These are phyloP conservation scores for Candida glucosophila DNA, from an alignment of 1,139 yeast species.

Conservation along the genomic window DNA sequence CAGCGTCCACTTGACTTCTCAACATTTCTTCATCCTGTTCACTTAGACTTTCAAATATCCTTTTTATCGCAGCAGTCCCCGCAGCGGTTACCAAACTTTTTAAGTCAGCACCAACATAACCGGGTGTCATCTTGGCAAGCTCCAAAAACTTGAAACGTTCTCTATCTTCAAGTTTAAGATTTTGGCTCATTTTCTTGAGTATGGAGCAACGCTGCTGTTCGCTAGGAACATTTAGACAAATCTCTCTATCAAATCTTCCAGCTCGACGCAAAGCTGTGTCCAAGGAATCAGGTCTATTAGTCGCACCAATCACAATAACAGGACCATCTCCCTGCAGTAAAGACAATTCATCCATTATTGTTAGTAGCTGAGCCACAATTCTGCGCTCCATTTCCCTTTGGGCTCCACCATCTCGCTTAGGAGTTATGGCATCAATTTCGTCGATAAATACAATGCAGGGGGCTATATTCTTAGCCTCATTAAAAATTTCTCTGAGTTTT, in stretches of 20 bases:
- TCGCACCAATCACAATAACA: constrained; percentile 49
- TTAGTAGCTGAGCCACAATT: constrained; percentile 88
- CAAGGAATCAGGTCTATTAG: constrained; percentile 41
- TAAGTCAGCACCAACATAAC: constrained; percentile 96
- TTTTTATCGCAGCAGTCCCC: constrained; percentile 87
- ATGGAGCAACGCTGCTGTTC: constrained; percentile 76
- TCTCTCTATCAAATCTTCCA: constrained; percentile 42
- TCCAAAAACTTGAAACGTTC: constrained; percentile 54
- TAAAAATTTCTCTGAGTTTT: constrained; percentile 84
- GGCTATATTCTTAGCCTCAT: constrained; percentile 83
- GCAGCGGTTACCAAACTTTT: constrained; percentile 93
- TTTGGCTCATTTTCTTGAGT: constrained; percentile 61
- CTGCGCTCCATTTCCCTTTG: constrained; percentile 98
- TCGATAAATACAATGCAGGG: constrained; percentile 92
- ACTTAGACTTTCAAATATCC: constrained; percentile 58
- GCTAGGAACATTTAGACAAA: constrained; percentile 78
- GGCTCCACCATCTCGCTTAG: constrained; percentile 92
- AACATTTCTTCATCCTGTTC: constrained; percentile 23
- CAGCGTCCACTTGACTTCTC: constrained; percentile 6
- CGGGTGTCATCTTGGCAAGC: constrained; percentile 91
- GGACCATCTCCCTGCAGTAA: constrained; percentile 88
- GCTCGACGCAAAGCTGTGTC: constrained; percentile 43
- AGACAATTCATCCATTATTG: constrained; percentile 89
- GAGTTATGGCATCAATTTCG: constrained; percentile 96
- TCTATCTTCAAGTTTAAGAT: constrained; percentile 54